phyloP scores from a whole-genome alignment of 208 protist genomes.

The Crithidia brevicula region DNA sequence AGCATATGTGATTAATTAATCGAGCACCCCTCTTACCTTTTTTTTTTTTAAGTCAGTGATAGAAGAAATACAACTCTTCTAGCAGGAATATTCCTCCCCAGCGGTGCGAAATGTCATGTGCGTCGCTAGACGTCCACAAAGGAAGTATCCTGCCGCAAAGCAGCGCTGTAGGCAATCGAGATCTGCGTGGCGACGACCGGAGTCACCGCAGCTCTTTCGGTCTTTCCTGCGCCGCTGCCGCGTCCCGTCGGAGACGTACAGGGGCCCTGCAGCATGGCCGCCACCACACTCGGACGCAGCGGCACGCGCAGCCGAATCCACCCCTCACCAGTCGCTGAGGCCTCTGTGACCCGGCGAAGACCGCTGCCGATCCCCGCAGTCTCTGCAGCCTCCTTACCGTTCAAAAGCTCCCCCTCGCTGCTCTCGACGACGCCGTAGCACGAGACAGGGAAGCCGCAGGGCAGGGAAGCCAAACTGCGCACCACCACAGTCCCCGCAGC shows the following conservation, averaged over 20 bases:
- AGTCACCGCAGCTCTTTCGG: not conserved
- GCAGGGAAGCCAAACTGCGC: conserved; percentile 43
- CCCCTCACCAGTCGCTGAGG: conserved; percentile 2
- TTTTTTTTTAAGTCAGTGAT: too few relatives aligned
- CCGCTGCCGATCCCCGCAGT: not conserved
- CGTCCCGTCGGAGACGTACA: not conserved
- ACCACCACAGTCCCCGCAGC: conserved; percentile 32
- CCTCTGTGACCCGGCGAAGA: too few relatives aligned
- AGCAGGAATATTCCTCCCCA: too few relatives aligned
- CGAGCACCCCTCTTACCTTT: not conserved
- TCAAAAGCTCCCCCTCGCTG: conserved; percentile 56
- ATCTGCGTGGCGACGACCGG: conserved; percentile 21
- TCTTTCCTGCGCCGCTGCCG: not conserved
- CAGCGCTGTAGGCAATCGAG: conserved; percentile 63
- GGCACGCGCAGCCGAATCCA: conserved; percentile 64
- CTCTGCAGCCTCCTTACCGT: not conserved
- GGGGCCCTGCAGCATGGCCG: conserved; percentile 15
- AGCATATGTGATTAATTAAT: not conserved
- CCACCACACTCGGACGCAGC: conserved; percentile 42
- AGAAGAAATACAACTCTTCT: too few relatives aligned
- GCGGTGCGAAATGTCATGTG: not conserved
- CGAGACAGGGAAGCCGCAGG: conserved; percentile 64
- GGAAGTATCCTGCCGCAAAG: conserved; percentile 53
- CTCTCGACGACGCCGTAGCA: conserved; percentile 86
- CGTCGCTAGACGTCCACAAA: conserved; percentile 49